Evolutionary conservation across 2,329 filamentous ascomycete genomes (phyloP), one percentile per base, ranked within the genome.

Genomic region (Chaetomium strumarium): DNA sequence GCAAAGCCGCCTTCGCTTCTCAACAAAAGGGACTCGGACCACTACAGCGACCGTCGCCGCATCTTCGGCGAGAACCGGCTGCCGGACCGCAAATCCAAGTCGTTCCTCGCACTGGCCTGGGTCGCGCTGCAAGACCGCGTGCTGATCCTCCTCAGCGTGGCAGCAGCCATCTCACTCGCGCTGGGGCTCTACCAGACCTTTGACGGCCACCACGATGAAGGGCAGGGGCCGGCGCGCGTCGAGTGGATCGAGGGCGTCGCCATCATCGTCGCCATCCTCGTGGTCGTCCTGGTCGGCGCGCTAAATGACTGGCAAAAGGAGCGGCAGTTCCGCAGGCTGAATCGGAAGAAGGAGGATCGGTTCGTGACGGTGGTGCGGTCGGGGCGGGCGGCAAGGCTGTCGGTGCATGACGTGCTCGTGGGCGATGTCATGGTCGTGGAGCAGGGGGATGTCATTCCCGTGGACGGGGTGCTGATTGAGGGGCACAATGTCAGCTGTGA

Each of bases 401-500:
- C 80, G 0, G 76, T 88, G 7, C 80, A 41, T 31, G 73, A 83
- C 52, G 78, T 89, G 34, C 83, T 89, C 0, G 83, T 83, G 16
- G 88, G 86, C 39, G 86, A 90, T 57, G 75, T 90, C 52, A 74
- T 85, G 55, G 70, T 79, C 34, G 73, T 85, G 61, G 85, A 80
- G 70, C 86, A 81, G 68, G 86, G 86, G 53, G 86, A 89, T 66
- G 87, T 85, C 3, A 79, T 90, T 37, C 86, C 86, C 11, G 86
- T 86, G 34, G 86, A 90, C 63, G 67, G 90, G 38, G 81, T 85
- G 50, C 68, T 85, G 17, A 77, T 87, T 59, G 84, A 89, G 62
- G 80, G 78, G 53, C 87, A 91, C 79, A 92, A 93, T 66, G 76
- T 90, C 42, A 82, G 83, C 56, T 89, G 86, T 63, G 89, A 95